Evolutionary conservation across 164 flowering plant species (phyloP), one percentile per base, ranked within the genome.

Genomic region (Vitis cinerea): DNA sequence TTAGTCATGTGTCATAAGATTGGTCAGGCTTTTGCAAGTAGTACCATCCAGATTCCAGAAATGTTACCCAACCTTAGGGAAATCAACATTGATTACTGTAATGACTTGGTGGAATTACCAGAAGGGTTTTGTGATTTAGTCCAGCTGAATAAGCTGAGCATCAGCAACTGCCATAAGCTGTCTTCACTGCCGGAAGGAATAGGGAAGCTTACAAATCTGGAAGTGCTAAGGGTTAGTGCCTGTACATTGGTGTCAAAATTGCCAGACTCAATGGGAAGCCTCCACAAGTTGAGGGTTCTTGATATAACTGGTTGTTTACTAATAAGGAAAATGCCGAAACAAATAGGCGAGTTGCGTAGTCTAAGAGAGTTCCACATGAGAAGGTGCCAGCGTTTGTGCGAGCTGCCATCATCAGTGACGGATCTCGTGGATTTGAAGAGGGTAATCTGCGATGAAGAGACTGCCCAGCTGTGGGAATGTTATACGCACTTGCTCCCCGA

Each of bases 141-240:
- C 13, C 8, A 23, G 37, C 63, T 85, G 10, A 65, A 65, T 53
- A 83, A 70, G 60, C 80, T 86, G 50, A 69, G 80, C 50, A 71
- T 86, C 68, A 78, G 82, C 11, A 77, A 82, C 64, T 86, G 87
- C 16, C 80, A 74, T 54, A 80, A 78, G 16, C 66, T 83, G 9
- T 58, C 66, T 48, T 54, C 58, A 27, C 65, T 82, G 51, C 80
- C 83, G 10, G 70, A 67, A 60, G 71, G 60, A 13, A 50, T 83
- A 4, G 80, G 80, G 1, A 49, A 69, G 58, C 49, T 84, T 63
- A 27, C 50, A 11, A 69, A 76, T 48, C 64, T 86, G 8, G 64
- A 84, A 67, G 65, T 66, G 50, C 60, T 83, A 37, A 77, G 84
- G 77, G 80, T 86, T 12, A 69, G 27, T 48, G 66, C 79, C 2